Conservation (phyloP, 2,329 filamentous ascomycete genomes). For the Emericellopsis cladophorae region DNA sequence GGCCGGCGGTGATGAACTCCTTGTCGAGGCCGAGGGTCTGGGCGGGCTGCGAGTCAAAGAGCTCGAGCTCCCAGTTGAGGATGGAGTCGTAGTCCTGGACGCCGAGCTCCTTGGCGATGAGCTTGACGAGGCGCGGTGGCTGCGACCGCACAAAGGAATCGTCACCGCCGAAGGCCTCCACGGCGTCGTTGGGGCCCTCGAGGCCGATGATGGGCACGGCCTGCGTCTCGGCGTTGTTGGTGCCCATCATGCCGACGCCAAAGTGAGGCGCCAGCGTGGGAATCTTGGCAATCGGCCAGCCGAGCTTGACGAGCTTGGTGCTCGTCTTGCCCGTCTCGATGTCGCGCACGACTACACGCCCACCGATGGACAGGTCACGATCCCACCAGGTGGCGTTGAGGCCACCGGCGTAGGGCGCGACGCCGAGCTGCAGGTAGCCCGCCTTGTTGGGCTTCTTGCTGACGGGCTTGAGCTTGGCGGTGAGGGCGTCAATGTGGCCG, state of each 20-base stretch:
- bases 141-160: constrained; percentile 73
- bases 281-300: constrained; percentile 87
- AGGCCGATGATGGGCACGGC: constrained; percentile 90
- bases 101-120: constrained; percentile 68
- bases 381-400: constrained; percentile 95
- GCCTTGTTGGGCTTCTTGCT: constrained; percentile 73
- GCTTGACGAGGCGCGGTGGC: constrained; percentile 70
- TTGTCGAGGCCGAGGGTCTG: constrained; percentile 73
- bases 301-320: constrained; percentile 75
- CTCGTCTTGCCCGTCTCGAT: constrained; percentile 59
- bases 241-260: constrained; percentile 57
- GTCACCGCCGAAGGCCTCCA: constrained; percentile 40
- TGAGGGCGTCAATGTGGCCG: constrained; percentile 86
- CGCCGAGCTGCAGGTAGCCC: constrained; percentile 79
- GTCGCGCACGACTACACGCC: constrained; percentile 75
- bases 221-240: constrained; percentile 76
- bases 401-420: constrained; percentile 84
- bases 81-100: constrained; percentile 61
- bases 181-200: constrained; percentile 48
- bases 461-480: constrained; percentile 82
- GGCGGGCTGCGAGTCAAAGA: constrained; percentile 83
- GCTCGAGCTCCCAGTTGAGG: constrained; percentile 92
- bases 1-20: constrained; percentile 89
- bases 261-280: constrained; percentile 93
- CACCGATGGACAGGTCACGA: constrained; percentile 81